A percentile compares a stretch with the other conserved stretches of the same genome.
phyloP scores from a whole-genome alignment of 805 yeast genomes.

The Wickerhamiella kurtzmanii region DNA sequence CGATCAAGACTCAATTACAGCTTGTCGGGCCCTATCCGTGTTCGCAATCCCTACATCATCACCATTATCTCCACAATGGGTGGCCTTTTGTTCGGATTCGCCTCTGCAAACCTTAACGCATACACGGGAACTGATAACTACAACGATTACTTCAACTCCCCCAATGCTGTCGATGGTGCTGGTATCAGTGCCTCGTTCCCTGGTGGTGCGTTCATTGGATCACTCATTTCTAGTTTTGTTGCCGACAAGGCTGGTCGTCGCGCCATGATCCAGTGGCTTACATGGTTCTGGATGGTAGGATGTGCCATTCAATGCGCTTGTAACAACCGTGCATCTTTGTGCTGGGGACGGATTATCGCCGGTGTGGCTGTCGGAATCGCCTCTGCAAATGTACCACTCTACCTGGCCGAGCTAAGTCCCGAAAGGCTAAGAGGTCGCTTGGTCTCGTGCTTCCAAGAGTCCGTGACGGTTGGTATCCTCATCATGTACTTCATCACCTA shows the following conservation, averaged over 20 bases:
- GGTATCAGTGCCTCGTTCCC: conserved; percentile 53
- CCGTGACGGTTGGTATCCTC: conserved; percentile 57
- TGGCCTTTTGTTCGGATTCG: conserved; percentile 67
- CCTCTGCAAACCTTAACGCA: conserved; percentile 63
- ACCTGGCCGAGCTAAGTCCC: conserved; percentile 38
- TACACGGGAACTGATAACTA: conserved; percentile 45
- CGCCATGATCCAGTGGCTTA: conserved; percentile 19
- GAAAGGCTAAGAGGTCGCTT: conserved; percentile 52
- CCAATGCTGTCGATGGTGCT: conserved; percentile 44
- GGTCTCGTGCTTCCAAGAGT: conserved; percentile 62
- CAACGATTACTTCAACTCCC: conserved; percentile 34
- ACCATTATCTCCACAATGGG: conserved; percentile 49
- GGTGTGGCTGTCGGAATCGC: conserved; percentile 68
- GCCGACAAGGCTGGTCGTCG: conserved; percentile 43
- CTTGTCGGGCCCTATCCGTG: not conserved
- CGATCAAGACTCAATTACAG: not conserved
- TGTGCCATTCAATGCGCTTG: conserved; percentile 37
- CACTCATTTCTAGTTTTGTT: conserved; percentile 35
- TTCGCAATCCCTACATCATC: conserved; percentile 39
- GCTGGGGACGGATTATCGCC: conserved; percentile 44
- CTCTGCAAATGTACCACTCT: conserved; percentile 52
- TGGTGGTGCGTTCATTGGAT: conserved; percentile 53
- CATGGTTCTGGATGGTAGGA: conserved; percentile 40
- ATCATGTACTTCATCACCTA: conserved; percentile 55
- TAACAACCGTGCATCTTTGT: conserved; percentile 24